phyloP scores from a whole-genome alignment of 345 rosid genomes.

The Gossypium australe region DNA sequence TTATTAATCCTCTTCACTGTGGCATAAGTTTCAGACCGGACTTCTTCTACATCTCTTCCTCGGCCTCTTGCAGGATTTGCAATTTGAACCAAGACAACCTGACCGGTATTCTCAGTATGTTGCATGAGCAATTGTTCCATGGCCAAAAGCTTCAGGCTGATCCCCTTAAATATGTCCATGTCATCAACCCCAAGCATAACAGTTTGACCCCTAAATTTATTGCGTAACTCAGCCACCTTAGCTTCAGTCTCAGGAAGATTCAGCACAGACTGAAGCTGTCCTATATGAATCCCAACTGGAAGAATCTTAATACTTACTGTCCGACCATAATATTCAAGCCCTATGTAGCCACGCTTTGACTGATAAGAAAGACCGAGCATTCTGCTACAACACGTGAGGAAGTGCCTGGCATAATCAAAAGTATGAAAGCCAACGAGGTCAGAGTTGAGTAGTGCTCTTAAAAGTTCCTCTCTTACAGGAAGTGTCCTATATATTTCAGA shows the following conservation, averaged over 20 bases:
- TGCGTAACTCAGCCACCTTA: not conserved
- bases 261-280: conserved; percentile 2
- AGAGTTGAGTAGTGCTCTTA: conserved; percentile 45
- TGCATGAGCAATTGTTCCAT: conserved; percentile 86
- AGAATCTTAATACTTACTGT: conserved; percentile 67
- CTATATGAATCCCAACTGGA: conserved; percentile 79
- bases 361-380: conserved; percentile 85
- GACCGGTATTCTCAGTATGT: conserved; percentile 58
- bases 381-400: conserved; percentile 87
- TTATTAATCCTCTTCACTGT: conserved; percentile 68
- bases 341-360: conserved; percentile 54
- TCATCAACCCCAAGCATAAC: conserved; percentile 6
- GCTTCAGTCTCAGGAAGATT: conserved; percentile 4
- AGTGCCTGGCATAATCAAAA: conserved; percentile 94
- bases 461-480: conserved; percentile 8
- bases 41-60: conserved; percentile 82
- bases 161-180: conserved; percentile 1
- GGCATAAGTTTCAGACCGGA: conserved; percentile 65
- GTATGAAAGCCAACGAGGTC: conserved; percentile 93
- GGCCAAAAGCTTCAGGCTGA: conserved; percentile 50
- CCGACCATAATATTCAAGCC: conserved; percentile 2
- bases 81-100: conserved; percentile 87
- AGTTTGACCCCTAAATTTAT: conserved; percentile 5
- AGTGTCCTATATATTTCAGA: conserved; percentile 6
- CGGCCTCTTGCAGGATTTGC: conserved; percentile 96